Evolutionary conservation across 1,139 yeast genomes (phyloP).

Genomic region (Kluyveromyces sp.): DNA sequence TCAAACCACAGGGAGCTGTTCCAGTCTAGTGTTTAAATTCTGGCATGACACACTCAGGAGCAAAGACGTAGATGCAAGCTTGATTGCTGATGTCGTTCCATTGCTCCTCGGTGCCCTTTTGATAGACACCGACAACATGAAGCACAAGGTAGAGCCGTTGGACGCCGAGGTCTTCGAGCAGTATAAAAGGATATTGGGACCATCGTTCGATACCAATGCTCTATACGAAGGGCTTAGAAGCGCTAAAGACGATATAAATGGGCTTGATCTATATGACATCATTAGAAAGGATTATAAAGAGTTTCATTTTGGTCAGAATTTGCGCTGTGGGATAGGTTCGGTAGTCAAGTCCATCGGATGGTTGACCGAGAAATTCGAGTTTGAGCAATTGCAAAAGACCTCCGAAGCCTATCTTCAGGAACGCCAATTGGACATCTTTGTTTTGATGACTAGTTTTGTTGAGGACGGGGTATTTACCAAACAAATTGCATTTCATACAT

Average conservation of each 20-base stretch:
- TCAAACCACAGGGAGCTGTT: constrained; percentile 65
- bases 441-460: constrained; percentile 58
- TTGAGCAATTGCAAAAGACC: constrained; percentile 36
- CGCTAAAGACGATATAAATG: constrained; percentile 58
- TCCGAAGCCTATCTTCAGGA: constrained; percentile 35
- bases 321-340: constrained; percentile 66
- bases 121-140: constrained; percentile 64
- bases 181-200: constrained; percentile 30
- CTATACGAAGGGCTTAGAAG: constrained; percentile 40
- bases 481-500: constrained; percentile 43
- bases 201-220: constrained; percentile 15
- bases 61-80: constrained; percentile 13
- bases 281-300: constrained; percentile 80
- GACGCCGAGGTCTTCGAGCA: constrained; percentile 43
- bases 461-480: constrained; percentile 45
- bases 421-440: constrained; percentile 44
- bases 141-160: constrained; percentile 47
- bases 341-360: constrained; percentile 60
- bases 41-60: constrained; percentile 36
- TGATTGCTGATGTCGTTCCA: constrained; percentile 35
- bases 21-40: constrained; percentile 61
- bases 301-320: constrained; percentile 40
- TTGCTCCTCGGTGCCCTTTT: constrained; percentile 62
- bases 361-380: constrained; percentile 36
- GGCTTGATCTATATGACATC: constrained; percentile 52